phyloP scores from a whole-genome alignment of 345 rosid species.

The Eucalyptus sideroxylon region DNA sequence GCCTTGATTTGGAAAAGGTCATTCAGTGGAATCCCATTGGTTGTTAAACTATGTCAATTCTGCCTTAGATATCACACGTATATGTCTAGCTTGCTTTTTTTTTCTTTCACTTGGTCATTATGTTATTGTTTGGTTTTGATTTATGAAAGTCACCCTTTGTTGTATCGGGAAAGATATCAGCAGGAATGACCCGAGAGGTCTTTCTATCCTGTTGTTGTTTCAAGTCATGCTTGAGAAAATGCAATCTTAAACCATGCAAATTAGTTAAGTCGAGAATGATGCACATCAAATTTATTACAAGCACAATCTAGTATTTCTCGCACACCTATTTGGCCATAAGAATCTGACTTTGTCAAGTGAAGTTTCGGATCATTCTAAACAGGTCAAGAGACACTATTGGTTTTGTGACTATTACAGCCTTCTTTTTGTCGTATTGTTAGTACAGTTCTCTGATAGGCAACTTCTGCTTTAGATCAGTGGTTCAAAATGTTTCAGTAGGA shows the following conservation, averaged over 20 bases:
- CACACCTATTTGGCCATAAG: background rate
- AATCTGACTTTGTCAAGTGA: background rate
- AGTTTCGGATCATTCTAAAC: background rate
- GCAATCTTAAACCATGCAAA: background rate
- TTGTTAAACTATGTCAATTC: background rate
- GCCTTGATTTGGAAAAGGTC: background rate
- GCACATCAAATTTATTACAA: background rate
- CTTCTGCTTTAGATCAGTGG: background rate
- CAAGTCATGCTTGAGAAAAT: constrained; percentile 32
- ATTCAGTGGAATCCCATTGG: background rate
- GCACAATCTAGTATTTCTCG: background rate
- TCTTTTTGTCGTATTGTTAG: background rate
- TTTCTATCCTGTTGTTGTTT: constrained; percentile 57
- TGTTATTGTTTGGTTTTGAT: background rate
- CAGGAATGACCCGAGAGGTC: constrained; percentile 48
- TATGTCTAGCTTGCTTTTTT: background rate
- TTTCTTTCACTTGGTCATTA: background rate
- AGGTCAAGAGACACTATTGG: background rate
- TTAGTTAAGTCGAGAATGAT: background rate
- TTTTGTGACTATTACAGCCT: background rate
- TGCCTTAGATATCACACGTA: background rate
- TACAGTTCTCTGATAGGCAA: background rate
- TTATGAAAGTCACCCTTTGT: background rate
- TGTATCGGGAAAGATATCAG: constrained; percentile 48
- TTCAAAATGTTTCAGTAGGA: background rate